These are phyloP conservation scores for Trichoderma cornu-damae DNA, from an alignment of 2,329 filamentous ascomycete species.

Conservation along the genomic window DNA sequence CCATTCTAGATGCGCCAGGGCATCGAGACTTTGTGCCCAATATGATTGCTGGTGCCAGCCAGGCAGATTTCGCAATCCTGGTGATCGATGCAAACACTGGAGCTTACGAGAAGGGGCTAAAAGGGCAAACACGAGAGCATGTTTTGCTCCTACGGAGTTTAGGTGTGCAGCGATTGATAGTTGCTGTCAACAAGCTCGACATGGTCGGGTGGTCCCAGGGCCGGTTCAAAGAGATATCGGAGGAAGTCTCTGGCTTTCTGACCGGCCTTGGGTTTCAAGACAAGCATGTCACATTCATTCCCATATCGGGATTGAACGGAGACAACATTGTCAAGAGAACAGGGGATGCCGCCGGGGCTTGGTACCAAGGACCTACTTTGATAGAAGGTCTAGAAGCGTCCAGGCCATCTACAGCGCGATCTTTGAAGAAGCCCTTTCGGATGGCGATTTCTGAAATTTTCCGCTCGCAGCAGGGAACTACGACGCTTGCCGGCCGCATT, in stretches of 20 bases:
- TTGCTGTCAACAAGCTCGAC: slow-evolving; percentile 95
- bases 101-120: slow-evolving; percentile 88
- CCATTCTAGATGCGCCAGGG: slow-evolving; percentile 90
- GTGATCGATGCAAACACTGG: slow-evolving; percentile 89
- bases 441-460: slow-evolving; percentile 87
- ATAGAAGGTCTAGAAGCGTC: slow-evolving; percentile 82
- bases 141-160: slow-evolving; percentile 84
- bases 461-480: slow-evolving; percentile 70
- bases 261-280: slow-evolving; percentile 73
- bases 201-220: slow-evolving; percentile 75
- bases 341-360: slow-evolving; percentile 54
- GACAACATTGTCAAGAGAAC: slow-evolving; percentile 71
- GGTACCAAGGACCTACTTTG: slow-evolving; percentile 77
- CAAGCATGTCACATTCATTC: slow-evolving; percentile 80
- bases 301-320: slow-evolving; percentile 82
- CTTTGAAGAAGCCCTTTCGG: slow-evolving; percentile 72
- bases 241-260: slow-evolving; percentile 79
- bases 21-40: slow-evolving; percentile 96
- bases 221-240: slow-evolving; percentile 77
- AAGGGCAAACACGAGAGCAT: slow-evolving; percentile 92
- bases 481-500: slow-evolving; percentile 81
- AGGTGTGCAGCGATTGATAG: slow-evolving; percentile 80
- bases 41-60: slow-evolving; percentile 95
- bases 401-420: slow-evolving; percentile 60
- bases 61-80: slow-evolving; percentile 91